Percentiles rank a stretch among this genome's conserved stretches.
These are phyloP conservation scores for Neoconidiobolus thromboides DNA, from an alignment of 371 early-diverging fungal genomes.

Conservation along the genomic window DNA sequence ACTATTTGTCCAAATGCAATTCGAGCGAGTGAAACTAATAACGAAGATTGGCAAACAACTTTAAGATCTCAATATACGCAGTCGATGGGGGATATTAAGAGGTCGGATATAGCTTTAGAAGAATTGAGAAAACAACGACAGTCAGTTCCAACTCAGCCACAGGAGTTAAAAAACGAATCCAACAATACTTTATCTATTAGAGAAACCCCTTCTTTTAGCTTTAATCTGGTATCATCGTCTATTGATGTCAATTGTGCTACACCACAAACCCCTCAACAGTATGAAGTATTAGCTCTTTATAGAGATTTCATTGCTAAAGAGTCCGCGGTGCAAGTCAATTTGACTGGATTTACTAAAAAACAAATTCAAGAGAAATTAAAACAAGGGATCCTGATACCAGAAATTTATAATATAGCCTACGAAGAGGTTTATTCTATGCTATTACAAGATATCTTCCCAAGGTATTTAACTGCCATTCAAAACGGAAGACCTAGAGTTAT, in stretches of 20 bases:
- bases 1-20: background rate
- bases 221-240: too few relatives aligned
- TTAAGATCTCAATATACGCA: background rate
- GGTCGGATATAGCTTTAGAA: too few relatives aligned
- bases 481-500: too few relatives aligned
- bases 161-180: background rate
- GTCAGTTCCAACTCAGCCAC: too few relatives aligned
- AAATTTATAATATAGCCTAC: background rate
- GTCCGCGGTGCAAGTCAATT: conserved; percentile 3
- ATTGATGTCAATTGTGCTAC: background rate
- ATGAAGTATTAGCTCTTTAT: background rate
- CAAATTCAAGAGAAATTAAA: background rate
- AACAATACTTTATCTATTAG: background rate
- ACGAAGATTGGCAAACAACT: background rate
- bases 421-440: background rate
- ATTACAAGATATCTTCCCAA: background rate
- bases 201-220: background rate
- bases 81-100: background rate
- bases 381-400: background rate
- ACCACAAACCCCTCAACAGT: background rate
- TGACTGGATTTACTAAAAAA: background rate
- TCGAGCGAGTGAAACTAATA: background rate
- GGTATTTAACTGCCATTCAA: background rate
- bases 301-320: background rate
- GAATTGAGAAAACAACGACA: too few relatives aligned